Evolutionary conservation across 768 basidiomycete genomes (phyloP).

Genomic region (Xanthoconium stramineum): DNA sequence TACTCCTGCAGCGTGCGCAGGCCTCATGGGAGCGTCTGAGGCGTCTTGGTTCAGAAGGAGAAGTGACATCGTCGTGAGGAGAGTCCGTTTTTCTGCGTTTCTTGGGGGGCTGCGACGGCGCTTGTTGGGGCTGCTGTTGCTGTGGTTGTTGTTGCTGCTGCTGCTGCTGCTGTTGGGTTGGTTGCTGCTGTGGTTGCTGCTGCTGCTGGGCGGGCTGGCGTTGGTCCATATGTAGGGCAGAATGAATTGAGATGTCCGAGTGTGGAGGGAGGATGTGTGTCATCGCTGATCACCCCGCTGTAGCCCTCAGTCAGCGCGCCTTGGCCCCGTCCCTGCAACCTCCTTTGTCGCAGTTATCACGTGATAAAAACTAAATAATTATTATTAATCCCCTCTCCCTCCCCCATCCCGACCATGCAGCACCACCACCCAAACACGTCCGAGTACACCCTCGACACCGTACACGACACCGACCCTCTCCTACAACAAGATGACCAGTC

Average conservation of each 20-base stretch:
- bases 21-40: conserved; percentile 88
- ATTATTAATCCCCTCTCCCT: neutral
- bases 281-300: conserved; percentile 33
- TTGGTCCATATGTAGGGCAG: conserved; percentile 68
- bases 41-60: conserved; percentile 70
- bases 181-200: conserved; percentile 18
- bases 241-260: conserved; percentile 51
- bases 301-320: conserved; percentile 12
- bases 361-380: conserved; percentile 7
- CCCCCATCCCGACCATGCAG: conserved; percentile 4
- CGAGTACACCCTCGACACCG: conserved; percentile 64
- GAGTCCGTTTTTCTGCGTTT: conserved; percentile 62
- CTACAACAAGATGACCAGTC: conserved; percentile 31
- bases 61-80: conserved; percentile 49
- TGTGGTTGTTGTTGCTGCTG: conserved; percentile 33
- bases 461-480: conserved; percentile 37
- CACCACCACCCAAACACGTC: conserved; percentile 39
- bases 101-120: conserved; percentile 38
- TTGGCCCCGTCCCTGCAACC: neutral
- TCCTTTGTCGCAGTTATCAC: conserved; percentile 26
- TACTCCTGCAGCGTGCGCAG: conserved; percentile 89
- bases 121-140: conserved; percentile 30
- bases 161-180: conserved; percentile 20
- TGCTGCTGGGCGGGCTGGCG: conserved; percentile 46
- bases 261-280: conserved; percentile 49